These are phyloP conservation scores for Botrytis sinoallii DNA, from an alignment of 2,329 filamentous ascomycete genomes.

Conservation along the genomic window DNA sequence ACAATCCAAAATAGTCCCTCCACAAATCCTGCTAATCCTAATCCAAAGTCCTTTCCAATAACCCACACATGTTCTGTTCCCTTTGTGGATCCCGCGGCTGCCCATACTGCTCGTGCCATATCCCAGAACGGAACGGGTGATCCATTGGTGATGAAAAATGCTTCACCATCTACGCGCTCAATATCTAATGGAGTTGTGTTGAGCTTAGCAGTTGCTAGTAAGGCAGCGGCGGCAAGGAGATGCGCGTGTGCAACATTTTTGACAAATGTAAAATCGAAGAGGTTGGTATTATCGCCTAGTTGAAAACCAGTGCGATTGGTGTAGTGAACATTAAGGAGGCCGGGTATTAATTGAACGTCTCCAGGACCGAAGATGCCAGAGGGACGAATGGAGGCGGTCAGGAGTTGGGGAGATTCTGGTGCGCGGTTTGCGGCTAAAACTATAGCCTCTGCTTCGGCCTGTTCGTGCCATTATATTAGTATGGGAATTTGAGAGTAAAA, in stretches of 20 bases:
- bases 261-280: constrained; percentile 71
- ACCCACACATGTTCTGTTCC: constrained; percentile 55
- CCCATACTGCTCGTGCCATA: constrained; percentile 76
- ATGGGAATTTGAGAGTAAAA: background rate
- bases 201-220: constrained; percentile 39
- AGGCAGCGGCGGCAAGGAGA: constrained; percentile 65
- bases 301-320: constrained; percentile 71
- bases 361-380: constrained; percentile 89
- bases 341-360: constrained; percentile 72
- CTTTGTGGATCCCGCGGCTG: constrained; percentile 44
- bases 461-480: background rate
- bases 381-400: constrained; percentile 79
- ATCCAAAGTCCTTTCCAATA: constrained; percentile 51
- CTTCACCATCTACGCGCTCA: constrained; percentile 77
- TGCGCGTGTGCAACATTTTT: constrained; percentile 74
- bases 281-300: constrained; percentile 69
- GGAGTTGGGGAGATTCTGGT: constrained; percentile 49
- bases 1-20: constrained; percentile 51
- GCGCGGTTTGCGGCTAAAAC: constrained; percentile 73
- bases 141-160: constrained; percentile 88
- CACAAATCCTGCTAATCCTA: constrained; percentile 43
- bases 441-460: constrained; percentile 75
- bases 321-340: constrained; percentile 69
- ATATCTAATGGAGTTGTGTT: constrained; percentile 61
- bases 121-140: constrained; percentile 86